These are phyloP conservation scores for Dovyalis caffra DNA, from an alignment of 345 rosid genomes.

Conservation along the genomic window DNA sequence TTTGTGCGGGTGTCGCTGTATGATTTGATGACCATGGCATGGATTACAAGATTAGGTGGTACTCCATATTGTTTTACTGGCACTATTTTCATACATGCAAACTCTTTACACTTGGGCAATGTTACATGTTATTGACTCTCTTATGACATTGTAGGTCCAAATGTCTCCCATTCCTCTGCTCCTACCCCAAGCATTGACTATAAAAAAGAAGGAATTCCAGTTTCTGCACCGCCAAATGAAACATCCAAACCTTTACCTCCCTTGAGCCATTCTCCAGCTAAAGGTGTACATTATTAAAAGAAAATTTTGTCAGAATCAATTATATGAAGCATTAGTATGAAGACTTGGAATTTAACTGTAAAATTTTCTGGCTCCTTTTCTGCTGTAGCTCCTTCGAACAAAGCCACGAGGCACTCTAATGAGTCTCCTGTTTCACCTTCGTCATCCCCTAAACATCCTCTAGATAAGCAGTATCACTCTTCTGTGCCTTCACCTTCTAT, in stretches of 20 bases:
- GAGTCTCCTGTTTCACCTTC: constrained; percentile 34
- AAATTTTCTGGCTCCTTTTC: constrained; percentile 32
- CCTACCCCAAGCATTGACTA: constrained; percentile 40
- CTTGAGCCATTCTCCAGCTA: constrained; percentile 31
- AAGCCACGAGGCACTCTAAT: constrained; percentile 13
- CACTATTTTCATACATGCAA: not conserved
- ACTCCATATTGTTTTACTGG: not conserved
- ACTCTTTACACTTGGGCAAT: not conserved
- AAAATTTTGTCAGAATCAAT: not conserved
- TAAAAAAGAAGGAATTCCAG: constrained; percentile 47
- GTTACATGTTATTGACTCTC: constrained; percentile 1
- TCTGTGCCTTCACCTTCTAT: constrained; percentile 46
- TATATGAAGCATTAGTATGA: not conserved
- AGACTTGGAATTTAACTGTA: not conserved
- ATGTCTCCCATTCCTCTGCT: constrained; percentile 41
- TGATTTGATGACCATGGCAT: not conserved
- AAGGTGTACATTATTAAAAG: constrained; percentile 35
- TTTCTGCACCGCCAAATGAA: constrained; percentile 49
- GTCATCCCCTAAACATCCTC: constrained; percentile 30
- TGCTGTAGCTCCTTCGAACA: constrained; percentile 40
- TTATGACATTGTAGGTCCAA: constrained; percentile 41
- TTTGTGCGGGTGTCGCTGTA: not conserved
- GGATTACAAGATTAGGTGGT: not conserved
- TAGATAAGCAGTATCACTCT: constrained; percentile 18
- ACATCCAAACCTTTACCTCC: constrained; percentile 44